phyloP scores from a whole-genome alignment of 179 eudicot species.

The Amaranthus tricolor region DNA sequence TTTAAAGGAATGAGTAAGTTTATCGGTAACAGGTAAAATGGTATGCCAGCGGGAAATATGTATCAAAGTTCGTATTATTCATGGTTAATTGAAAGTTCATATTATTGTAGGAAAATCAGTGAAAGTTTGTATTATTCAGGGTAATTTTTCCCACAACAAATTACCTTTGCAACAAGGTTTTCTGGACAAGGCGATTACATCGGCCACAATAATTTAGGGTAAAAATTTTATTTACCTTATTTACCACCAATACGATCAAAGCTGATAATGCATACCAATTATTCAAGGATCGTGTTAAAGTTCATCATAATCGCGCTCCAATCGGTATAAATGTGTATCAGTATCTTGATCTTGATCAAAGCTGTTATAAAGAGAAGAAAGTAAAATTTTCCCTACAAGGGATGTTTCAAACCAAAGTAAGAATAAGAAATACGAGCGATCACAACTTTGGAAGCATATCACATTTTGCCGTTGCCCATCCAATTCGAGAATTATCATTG shows the following conservation, averaged over 20 bases:
- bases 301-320: constrained; percentile 24
- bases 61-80: no score
- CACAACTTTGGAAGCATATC: constrained; percentile 60
- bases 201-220: no score
- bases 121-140: no score
- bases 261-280: neutral
- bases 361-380: constrained; percentile 34
- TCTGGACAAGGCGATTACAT: no score
- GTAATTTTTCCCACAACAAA: no score
- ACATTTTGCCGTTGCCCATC: constrained; percentile 82
- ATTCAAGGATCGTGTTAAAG: constrained; percentile 16
- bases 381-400: constrained; percentile 23
- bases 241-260: neutral
- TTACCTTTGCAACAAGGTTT: no score
- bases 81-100: no score
- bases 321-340: constrained; percentile 21
- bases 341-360: constrained; percentile 23
- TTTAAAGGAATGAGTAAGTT: no score
- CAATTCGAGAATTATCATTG: constrained; percentile 66
- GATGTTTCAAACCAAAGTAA: constrained; percentile 26
- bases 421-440: constrained; percentile 31
- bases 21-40: no score
- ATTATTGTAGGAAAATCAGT: no score
- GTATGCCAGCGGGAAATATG: no score
- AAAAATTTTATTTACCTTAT: neutral